Base-by-base conservation (phyloP, 768 basidiomycete species). In the Phanerodontia chrysosporium region DNA sequence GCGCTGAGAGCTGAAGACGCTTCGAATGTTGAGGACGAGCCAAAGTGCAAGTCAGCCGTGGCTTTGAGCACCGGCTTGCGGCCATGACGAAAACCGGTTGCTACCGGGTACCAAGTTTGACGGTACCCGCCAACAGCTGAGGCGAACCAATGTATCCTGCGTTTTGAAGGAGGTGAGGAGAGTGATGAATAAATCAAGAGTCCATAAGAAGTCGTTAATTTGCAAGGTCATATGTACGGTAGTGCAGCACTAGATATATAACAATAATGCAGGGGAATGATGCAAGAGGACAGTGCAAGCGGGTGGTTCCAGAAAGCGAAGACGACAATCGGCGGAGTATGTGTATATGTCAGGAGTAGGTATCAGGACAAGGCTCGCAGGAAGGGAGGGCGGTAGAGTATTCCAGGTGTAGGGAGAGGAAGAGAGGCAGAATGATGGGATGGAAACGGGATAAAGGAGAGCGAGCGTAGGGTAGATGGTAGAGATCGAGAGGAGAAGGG, bases 231-330 rank as follows among this genome's bases (percentile, higher is more conserved):
- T 51, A 51, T 51, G 53, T 55, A 55, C 24, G 25, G 53, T 55
- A 57, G 4, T 36, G 57, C 48, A 58, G 46, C 57, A 55, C 53
- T 42, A 55, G 14, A 32, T 58, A 58, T 36, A 58, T 48, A 58
- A 35, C 22, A 49, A 58, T 58, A 49, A 58, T 58, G 49, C 49
- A 51, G 3, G 49, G 29, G 32, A 49, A 28, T 28, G 25, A 28
- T 45, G 48, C 14, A 49, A n/a, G 48, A 49, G 16, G 27, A 49
- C 16, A 45, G 24, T 28, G 48, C 27, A 18, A 49, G 28, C n/a
- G 30, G 39, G 10, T 42, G 8, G 39, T 18, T 42, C 10, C 39
- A 42, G 39, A 42, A 42, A 42, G 39, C 39, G 39, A 42, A 42
- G 18, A 10, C 4, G 39, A 18, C 18, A 18, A 5, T 7, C 39